Base-by-base conservation (phyloP, 2,329 filamentous ascomycete genomes). In the Penicillium janthinellum region DNA sequence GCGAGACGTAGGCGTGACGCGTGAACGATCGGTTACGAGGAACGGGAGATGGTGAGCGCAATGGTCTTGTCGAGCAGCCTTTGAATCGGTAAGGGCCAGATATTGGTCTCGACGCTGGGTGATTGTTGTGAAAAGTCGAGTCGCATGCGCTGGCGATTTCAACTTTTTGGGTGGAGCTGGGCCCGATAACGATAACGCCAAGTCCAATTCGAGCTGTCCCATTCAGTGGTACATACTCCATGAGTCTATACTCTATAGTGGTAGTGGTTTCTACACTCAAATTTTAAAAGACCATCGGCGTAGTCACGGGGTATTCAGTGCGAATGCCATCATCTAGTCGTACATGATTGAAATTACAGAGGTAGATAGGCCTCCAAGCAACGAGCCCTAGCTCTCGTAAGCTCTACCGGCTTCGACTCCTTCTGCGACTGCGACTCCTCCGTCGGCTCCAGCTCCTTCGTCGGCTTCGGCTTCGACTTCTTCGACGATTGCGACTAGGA, bases 141-240 rank as follows among this genome's bases (percentile, higher is more conserved):
- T 56, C 53, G 57, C 54, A 41, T 41, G 31, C 50, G 52, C 59
- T 45, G 39, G 51, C 37, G 52, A 52, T 58, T 66, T 59, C 64
- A 67, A 64, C 65, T 68, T 68, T 68, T 67, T 67, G 56, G 56
- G 66, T 61, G 66, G 62, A 66, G 57, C 56, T 41, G 20, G 37
- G 4, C 48, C 54, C 56, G 66, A 68, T 67, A 68, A 62, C 57
- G 62, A 67, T 68, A 68, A 66, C 37, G 59, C 56, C 56, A 56
- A 57, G 41, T 59, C 51, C 44, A 47, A 15, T 56, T 48, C 34
- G 45, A 41, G 31, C 7, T 20, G 7, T n/a, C 14, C 25, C 25
- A 28, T 3, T 4, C 3, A 22, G 22, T 22, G 22, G 22, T 4
- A 22, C 22, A 22, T 22, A 4, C 22, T 22, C 22, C 22, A 4